Percentiles rank a stretch among this genome's conserved stretches.
These are phyloP conservation scores for Trametes cubensis DNA, from an alignment of 768 basidiomycete species.

Conservation along the genomic window DNA sequence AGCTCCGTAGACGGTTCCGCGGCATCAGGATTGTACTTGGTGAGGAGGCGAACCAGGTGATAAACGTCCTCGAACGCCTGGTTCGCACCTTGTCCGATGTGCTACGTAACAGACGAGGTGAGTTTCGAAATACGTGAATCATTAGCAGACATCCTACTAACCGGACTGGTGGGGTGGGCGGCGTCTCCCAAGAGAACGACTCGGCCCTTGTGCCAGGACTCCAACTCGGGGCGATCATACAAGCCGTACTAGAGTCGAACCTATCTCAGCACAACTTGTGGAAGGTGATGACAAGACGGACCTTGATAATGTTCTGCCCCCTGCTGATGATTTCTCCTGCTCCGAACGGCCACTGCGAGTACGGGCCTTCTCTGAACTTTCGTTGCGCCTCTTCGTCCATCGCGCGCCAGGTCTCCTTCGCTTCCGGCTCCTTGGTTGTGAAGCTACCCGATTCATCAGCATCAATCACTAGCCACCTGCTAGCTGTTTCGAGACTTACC, in stretches of 20 bases:
- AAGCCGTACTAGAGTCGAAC: conserved; percentile 39
- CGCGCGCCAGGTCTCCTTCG: conserved; percentile 45
- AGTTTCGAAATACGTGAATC: not conserved
- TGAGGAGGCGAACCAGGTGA: conserved; percentile 39
- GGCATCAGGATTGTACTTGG: conserved; percentile 35
- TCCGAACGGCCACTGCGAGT: conserved; percentile 32
- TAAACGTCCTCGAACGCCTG: conserved; percentile 48
- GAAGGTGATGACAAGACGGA: not conserved
- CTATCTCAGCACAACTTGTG: not conserved
- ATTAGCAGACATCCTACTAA: conserved; percentile 27
- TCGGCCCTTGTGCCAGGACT: conserved; percentile 45
- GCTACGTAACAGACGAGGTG: conserved; percentile 30
- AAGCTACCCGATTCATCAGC: conserved; percentile 19
- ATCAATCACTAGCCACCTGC: too few relatives aligned
- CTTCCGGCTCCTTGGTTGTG: conserved; percentile 40
- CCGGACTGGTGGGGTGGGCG: conserved; percentile 50
- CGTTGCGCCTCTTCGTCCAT: conserved; percentile 35
- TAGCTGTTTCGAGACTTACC: conserved; percentile 22
- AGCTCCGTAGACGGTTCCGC: conserved; percentile 31
- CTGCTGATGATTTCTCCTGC: conserved; percentile 32
- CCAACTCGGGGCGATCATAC: conserved; percentile 46
- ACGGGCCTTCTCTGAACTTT: conserved; percentile 29
- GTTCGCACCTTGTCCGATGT: conserved; percentile 51
- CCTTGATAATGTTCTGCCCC: conserved; percentile 35
- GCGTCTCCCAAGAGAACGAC: conserved; percentile 49